Base-by-base conservation (phyloP, 352 stramenopile species). In the Halophytophthora polymorphica region DNA sequence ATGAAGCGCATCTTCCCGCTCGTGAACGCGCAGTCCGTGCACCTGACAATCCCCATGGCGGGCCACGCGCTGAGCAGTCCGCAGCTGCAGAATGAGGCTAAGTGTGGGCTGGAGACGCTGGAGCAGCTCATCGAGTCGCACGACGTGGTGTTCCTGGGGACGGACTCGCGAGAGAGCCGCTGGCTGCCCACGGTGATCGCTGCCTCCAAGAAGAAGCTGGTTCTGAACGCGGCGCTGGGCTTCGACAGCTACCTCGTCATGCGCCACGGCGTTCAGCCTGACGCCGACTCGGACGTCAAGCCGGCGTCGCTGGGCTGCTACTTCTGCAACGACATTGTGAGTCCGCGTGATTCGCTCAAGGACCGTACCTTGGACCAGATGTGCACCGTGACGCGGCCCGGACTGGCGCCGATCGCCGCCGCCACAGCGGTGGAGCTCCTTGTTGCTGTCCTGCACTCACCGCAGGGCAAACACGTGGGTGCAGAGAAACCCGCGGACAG, bases 311-410 rank as follows among this genome's bases (percentile, higher is more conserved):
- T 99, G 3, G 96, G 96, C 4, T 99, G 97, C 64, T 99, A 99
- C 70, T 99, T 99, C 67, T 99, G 97, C 73, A 98, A 96, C 52
- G 97, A 99, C 70, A 90, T 99, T 22, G 96, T 99, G 17, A 98
- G 96, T 50, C 96, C 97, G 3, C 90, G 95, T 22, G 97, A 99
- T 65, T 99, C 96, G 21, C 83, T 96, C 19, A 95, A 90, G 19
- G 96, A 99, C 64, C 89, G 97, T 11, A 99, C 96, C 7, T 52
- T 99, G 11, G 97, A 99, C 68, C 97, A 99, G 80, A 98, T 99
- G 86, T 99, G 97, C 64, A 99, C 97, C 1, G 97, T 99, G 2
- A 99, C 97, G 29, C 79, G 97, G 12, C 97, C 97, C 4, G 97
- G 97, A 6, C 76, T 99, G 12, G 88, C 92, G 6, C 87, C 89